Conservation (phyloP, 352 stramenopile species). For the Bremia lactucae region DNA sequence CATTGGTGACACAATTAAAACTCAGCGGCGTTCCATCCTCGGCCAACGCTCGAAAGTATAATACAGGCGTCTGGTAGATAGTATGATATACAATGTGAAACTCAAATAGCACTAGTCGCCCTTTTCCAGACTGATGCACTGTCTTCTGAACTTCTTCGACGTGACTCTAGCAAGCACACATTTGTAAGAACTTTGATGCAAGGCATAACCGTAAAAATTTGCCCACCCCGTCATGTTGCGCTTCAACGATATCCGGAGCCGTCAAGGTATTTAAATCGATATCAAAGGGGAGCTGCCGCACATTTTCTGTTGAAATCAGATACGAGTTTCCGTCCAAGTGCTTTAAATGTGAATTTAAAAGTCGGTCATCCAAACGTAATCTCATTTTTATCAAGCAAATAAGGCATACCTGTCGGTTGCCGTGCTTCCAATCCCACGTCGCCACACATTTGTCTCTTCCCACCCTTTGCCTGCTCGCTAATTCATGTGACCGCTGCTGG, state of each 20-base stretch:
- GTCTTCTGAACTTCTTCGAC: constrained; percentile 1
- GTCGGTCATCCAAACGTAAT: background rate
- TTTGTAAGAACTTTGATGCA: background rate
- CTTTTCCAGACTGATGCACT: background rate
- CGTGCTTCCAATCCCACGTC: constrained; percentile 53
- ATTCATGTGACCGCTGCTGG: constrained; percentile 24
- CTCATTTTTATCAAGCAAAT: background rate
- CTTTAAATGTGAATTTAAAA: constrained; percentile 9
- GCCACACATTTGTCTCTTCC: constrained; percentile 1
- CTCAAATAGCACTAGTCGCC: constrained; percentile 38
- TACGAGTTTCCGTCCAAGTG: constrained; percentile 54
- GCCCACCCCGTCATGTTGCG: constrained; percentile 12
- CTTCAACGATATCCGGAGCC: constrained; percentile 5
- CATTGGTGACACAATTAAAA: constrained; percentile 8
- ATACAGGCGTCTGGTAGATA: constrained; percentile 61
- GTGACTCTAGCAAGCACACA: background rate
- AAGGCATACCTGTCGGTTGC: constrained; percentile 30
- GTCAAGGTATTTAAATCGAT: background rate
- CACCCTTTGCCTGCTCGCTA: constrained; percentile 5
- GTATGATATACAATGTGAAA: constrained; percentile 78
- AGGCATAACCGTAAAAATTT: background rate
- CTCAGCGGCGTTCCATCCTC: constrained; percentile 32
- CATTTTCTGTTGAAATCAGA: constrained; percentile 49
- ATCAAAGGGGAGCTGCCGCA: background rate
- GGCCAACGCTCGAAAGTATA: constrained; percentile 46